Evolutionary conservation across 345 rosid species (phyloP).

Genomic region (Alliaria petiolata): DNA sequence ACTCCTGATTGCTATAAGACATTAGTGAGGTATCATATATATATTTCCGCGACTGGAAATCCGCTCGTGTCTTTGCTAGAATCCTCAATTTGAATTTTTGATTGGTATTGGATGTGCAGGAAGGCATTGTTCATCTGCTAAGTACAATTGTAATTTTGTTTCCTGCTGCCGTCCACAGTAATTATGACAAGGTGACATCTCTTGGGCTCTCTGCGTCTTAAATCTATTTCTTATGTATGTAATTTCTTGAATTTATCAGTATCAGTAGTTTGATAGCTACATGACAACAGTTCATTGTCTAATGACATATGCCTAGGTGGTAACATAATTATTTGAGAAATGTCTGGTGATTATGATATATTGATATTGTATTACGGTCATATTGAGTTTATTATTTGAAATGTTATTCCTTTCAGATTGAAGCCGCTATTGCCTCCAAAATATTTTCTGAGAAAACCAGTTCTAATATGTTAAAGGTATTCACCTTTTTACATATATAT

Average conservation of each 20-base stretch:
- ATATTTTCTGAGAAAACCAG: constrained; percentile 58
- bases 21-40: background rate
- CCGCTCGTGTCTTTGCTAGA: too few relatives aligned
- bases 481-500: background rate
- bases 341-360: too few relatives aligned
- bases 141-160: constrained; percentile 47
- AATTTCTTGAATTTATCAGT: background rate
- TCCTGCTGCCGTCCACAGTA: constrained; percentile 61
- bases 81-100: constrained; percentile 1
- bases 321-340: background rate
- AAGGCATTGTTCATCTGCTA: constrained; percentile 49
- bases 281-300: background rate
- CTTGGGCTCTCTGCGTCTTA: background rate
- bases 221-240: background rate
- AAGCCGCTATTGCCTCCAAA: constrained; percentile 61
- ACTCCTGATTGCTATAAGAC: background rate
- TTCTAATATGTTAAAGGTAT: constrained; percentile 57
- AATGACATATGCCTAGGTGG: background rate
- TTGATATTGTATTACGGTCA: background rate
- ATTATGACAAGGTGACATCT: constrained; percentile 62
- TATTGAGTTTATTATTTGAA: too few relatives aligned
- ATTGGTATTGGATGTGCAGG: constrained; percentile 48
- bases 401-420: constrained; percentile 51
- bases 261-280: background rate
- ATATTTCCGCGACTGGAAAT: too few relatives aligned